Conservation (phyloP, 352 stramenopile genomes). For the Globisporangium parvum region DNA sequence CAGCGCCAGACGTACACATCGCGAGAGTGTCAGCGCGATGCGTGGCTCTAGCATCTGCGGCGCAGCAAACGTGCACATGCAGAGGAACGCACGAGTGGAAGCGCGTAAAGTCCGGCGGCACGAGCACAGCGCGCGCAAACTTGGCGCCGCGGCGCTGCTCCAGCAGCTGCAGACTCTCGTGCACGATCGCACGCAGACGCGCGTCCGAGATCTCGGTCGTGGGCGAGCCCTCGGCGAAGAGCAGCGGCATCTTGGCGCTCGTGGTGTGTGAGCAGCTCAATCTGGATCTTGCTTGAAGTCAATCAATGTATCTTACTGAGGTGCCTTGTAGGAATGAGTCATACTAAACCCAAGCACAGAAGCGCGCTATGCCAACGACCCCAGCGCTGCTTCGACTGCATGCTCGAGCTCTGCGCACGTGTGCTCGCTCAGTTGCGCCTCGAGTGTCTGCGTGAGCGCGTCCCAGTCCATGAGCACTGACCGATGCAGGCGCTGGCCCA, state of each 20-base stretch:
- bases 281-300: not conserved
- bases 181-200: slow-evolving; percentile 58
- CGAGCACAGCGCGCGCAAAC: slow-evolving; percentile 77
- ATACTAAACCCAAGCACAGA: too few relatives aligned
- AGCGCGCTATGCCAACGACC: not conserved
- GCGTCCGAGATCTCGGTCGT: slow-evolving; percentile 53
- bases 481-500: slow-evolving; percentile 4
- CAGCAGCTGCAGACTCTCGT: slow-evolving; percentile 54
- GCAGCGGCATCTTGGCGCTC: slow-evolving; percentile 41
- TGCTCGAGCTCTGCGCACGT: slow-evolving; percentile 4
- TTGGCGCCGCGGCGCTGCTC: slow-evolving; percentile 42
- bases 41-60: not conserved
- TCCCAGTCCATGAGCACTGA: slow-evolving; percentile 7
- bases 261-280: not conserved
- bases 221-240: slow-evolving; percentile 71
- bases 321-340: too few relatives aligned
- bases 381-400: not conserved
- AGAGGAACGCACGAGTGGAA: slow-evolving; percentile 86
- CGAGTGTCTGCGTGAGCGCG: slow-evolving; percentile 1
- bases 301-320: too few relatives aligned
- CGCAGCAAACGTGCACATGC: not conserved
- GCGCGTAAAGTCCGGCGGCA: slow-evolving; percentile 96
- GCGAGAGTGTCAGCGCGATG: not conserved
- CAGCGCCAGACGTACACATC: not conserved
- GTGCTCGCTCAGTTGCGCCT: slow-evolving; percentile 2